phyloP scores from a whole-genome alignment of 2,329 filamentous ascomycete genomes.

The Herpotrichia juniperi region DNA sequence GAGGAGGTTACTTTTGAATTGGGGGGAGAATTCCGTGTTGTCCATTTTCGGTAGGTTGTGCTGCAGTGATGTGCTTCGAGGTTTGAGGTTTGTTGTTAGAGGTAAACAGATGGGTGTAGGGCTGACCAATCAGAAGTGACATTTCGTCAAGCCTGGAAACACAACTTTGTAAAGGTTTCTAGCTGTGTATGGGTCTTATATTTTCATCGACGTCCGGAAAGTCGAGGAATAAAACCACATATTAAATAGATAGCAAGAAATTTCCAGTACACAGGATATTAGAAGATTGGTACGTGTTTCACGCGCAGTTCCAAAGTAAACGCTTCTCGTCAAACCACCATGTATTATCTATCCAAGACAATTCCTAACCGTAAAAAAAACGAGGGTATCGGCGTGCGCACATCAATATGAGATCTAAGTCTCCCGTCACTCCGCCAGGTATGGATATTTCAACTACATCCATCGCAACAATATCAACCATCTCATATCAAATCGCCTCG shows the following conservation, averaged over 20 bases:
- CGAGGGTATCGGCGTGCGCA: slow-evolving; percentile 43
- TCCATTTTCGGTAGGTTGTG: slow-evolving; percentile 27
- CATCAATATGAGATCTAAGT: slow-evolving; percentile 9
- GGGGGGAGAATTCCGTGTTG: slow-evolving; percentile 32
- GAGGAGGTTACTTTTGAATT: slow-evolving; percentile 33
- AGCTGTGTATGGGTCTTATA: too few relatives aligned
- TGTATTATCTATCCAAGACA: slow-evolving; percentile 1
- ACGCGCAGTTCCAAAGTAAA: too few relatives aligned
- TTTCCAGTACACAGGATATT: too few relatives aligned
- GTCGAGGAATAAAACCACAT: too few relatives aligned
- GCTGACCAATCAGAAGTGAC: slow-evolving; percentile 30
- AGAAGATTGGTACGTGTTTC: too few relatives aligned
- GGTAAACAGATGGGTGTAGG: slow-evolving; percentile 33
- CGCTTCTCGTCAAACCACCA: slow-evolving; percentile 2
- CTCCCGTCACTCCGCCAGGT: neutral
- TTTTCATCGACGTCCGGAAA: too few relatives aligned
- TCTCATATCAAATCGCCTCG: neutral
- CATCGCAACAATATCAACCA: neutral
- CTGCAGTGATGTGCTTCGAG: slow-evolving; percentile 2
- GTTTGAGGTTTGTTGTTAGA: slow-evolving; percentile 26
- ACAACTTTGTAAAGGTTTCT: too few relatives aligned
- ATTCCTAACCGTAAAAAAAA: slow-evolving; percentile 31
- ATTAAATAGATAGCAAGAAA: too few relatives aligned
- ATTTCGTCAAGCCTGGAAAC: too few relatives aligned
- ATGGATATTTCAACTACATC: slow-evolving; percentile 21